These are phyloP conservation scores for Ustilago shanxiensis DNA, from an alignment of 1,284 basidiomycete species.

Conservation along the genomic window DNA sequence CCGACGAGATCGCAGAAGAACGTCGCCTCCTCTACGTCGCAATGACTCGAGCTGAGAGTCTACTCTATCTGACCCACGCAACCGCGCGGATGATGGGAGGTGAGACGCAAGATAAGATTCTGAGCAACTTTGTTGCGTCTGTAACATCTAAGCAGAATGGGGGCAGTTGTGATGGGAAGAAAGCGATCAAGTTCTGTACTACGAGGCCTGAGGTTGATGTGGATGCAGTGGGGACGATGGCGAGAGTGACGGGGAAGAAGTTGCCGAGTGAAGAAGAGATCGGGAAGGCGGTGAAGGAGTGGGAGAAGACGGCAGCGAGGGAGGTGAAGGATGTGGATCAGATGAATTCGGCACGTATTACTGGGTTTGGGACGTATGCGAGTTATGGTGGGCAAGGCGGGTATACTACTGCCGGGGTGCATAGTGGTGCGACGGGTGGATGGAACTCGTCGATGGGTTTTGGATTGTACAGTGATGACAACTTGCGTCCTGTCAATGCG, in stretches of 20 bases:
- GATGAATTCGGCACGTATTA: constrained; percentile 38
- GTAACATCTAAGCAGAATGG: constrained; percentile 31
- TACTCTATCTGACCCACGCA: constrained; percentile 77
- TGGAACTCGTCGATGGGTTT: constrained; percentile 50
- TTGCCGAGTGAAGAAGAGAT: constrained; percentile 18
- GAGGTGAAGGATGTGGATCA: constrained; percentile 41
- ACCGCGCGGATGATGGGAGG: constrained; percentile 49
- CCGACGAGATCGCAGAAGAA: constrained; percentile 84
- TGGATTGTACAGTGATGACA: constrained; percentile 27
- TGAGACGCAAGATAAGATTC: constrained; percentile 40
- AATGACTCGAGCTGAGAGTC: constrained; percentile 85
- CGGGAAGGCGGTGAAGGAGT: constrained; percentile 18
- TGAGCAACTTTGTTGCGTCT: constrained; percentile 50
- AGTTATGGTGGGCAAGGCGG: constrained; percentile 45
- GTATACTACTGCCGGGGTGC: constrained; percentile 27
- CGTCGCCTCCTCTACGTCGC: constrained; percentile 88
- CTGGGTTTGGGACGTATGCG: constrained; percentile 35
- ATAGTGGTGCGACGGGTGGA: constrained; percentile 41
- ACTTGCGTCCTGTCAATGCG: constrained; percentile 11
- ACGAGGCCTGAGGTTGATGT: constrained; percentile 29
- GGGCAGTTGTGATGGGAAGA: constrained; percentile 21
- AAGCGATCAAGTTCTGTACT: constrained; percentile 35
- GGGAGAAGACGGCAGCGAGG: constrained; percentile 22
- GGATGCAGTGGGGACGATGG: constrained; percentile 20
- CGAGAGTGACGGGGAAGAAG: constrained; percentile 27